A percentile compares a stretch with the other conserved stretches of the same genome.
These are phyloP conservation scores for Dactylonectria estremocensis DNA, from an alignment of 2,329 filamentous ascomycete genomes.

Conservation along the genomic window DNA sequence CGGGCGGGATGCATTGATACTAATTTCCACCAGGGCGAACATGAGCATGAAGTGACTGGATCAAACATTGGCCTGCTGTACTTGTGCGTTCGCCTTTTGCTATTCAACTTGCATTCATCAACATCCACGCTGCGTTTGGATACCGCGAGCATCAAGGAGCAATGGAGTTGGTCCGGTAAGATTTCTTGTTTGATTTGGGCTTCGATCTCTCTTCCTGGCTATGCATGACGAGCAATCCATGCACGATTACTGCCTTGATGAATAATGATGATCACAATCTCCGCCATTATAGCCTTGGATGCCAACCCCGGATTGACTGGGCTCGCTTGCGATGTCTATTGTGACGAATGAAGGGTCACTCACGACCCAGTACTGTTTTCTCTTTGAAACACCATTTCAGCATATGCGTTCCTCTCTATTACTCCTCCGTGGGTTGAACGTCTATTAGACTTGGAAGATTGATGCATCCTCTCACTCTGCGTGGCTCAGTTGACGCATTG, in stretches of 20 bases:
- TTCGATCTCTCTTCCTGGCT: background rate
- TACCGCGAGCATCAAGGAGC: conserved; percentile 30
- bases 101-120: conserved; percentile 5
- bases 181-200: conserved; percentile 23
- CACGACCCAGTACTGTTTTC: background rate
- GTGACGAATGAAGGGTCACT: background rate
- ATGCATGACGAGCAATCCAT: conserved; percentile 16
- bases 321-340: background rate
- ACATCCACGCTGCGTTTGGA: background rate
- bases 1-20: conserved; percentile 42
- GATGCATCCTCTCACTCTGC: conserved; percentile 68
- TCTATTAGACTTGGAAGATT: conserved; percentile 70
- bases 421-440: conserved; percentile 67
- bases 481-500: conserved; percentile 59
- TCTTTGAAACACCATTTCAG: conserved; percentile 61
- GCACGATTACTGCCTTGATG: conserved; percentile 27
- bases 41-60: conserved; percentile 55
- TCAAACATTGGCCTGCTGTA: conserved; percentile 7
- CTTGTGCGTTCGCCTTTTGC: background rate
- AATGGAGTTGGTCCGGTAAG: conserved; percentile 39
- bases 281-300: background rate
- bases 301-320: background rate
- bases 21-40: conserved; percentile 54
- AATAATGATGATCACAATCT: conserved; percentile 33
- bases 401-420: conserved; percentile 67